Evolutionary conservation across 1,284 basidiomycete species (phyloP).

Genomic region (Irpex sp.): DNA sequence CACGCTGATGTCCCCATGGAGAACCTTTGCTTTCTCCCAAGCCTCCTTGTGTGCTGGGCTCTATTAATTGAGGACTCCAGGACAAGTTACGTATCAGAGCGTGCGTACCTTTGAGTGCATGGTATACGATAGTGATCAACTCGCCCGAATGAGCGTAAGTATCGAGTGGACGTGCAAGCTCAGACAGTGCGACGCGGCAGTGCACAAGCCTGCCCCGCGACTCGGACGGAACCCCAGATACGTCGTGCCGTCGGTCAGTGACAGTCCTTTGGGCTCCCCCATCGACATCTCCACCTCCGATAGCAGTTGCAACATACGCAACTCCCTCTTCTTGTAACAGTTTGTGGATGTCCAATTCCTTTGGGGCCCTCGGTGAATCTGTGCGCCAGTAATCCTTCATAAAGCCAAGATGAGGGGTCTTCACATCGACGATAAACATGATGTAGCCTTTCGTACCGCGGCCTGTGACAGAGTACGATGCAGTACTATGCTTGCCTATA

Average conservation of each 20-base stretch:
- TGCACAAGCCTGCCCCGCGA: background rate
- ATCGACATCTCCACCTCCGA: slow-evolving; percentile 4
- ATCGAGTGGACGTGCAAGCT: background rate
- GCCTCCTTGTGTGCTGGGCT: background rate
- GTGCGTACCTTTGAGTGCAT: background rate
- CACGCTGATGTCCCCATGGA: slow-evolving; percentile 2
- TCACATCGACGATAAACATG: background rate
- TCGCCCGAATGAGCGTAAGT: background rate
- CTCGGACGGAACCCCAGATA: background rate
- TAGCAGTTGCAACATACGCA: background rate
- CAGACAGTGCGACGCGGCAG: background rate
- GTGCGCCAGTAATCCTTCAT: background rate
- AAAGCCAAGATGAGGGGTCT: background rate
- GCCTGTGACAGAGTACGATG: background rate
- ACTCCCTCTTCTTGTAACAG: background rate
- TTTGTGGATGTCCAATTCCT: background rate
- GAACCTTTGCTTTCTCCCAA: background rate
- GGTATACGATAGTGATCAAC: background rate
- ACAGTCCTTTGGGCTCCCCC: background rate
- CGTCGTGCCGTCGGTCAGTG: background rate
- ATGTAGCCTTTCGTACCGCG: background rate
- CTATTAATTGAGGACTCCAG: background rate
- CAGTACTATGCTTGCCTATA: background rate
- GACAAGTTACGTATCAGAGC: background rate
- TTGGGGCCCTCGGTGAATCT: background rate